A percentile compares a stretch with the other conserved stretches of the same genome.
These are phyloP conservation scores for Amoebophrya sp. DNA, from an alignment of 169 alveolate species.

Conservation along the genomic window DNA sequence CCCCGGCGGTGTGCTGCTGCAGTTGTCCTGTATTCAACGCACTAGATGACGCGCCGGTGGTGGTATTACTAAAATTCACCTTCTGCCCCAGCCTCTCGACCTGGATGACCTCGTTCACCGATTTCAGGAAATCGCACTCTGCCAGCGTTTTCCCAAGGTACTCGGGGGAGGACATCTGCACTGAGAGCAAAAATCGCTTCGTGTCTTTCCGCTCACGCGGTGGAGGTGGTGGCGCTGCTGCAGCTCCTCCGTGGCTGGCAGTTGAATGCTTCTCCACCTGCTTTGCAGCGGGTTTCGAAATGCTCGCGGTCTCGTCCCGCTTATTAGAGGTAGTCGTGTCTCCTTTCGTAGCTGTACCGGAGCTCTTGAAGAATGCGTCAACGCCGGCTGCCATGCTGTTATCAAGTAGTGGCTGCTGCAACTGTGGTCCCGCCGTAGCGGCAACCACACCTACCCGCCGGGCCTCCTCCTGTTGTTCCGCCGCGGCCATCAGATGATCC, in stretches of 20 bases:
- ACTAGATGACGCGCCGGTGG: no score
- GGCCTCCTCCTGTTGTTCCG: not conserved
- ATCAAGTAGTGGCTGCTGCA: no score
- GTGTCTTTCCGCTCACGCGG: not conserved
- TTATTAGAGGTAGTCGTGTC: not conserved
- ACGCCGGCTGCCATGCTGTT: not conserved
- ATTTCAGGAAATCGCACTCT: not conserved
- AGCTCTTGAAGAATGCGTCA: not conserved
- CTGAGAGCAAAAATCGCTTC: not conserved
- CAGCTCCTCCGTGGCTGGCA: not conserved
- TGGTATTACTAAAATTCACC: not conserved
- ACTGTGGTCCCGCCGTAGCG: not conserved
- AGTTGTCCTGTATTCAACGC: no score
- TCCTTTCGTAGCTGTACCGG: not conserved
- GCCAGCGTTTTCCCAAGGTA: not conserved
- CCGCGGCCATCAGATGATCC: no score
- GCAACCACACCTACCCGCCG: not conserved
- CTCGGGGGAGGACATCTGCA: not conserved
- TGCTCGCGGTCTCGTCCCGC: not conserved
- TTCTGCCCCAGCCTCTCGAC: not conserved
- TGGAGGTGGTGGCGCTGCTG: no score
- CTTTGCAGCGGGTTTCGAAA: not conserved
- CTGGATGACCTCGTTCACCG: not conserved
- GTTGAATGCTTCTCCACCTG: no score
- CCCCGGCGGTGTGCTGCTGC: no score